phyloP scores from a whole-genome alignment of 148 eudicot species.

The Bassia scoparia region DNA sequence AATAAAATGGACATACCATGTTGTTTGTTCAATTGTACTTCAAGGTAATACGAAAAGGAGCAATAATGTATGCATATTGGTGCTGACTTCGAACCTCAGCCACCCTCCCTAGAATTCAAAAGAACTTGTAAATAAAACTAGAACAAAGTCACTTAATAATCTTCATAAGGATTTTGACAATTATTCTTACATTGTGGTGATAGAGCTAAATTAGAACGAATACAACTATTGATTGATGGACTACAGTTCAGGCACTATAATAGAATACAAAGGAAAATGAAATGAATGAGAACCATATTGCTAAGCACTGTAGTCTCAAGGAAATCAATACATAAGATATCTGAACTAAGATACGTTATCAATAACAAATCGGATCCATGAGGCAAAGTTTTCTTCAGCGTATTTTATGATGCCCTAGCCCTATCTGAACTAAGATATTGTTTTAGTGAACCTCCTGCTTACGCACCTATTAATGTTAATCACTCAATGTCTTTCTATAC shows the following conservation, averaged over 20 bases:
- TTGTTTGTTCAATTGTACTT: conserved; percentile 7
- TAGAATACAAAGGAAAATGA: background rate
- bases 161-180: background rate
- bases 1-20: conserved; percentile 10
- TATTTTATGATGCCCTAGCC: too few relatives aligned
- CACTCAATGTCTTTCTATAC: too few relatives aligned
- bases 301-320: too few relatives aligned
- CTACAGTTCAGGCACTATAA: background rate
- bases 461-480: too few relatives aligned
- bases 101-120: conserved; percentile 17
- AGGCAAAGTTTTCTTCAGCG: too few relatives aligned
- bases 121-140: background rate
- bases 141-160: background rate
- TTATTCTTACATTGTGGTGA: background rate
- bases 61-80: background rate
- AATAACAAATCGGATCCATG: too few relatives aligned
- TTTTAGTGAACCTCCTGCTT: too few relatives aligned
- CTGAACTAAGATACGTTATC: background rate
- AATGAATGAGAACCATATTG: background rate
- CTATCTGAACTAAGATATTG: too few relatives aligned
- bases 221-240: background rate
- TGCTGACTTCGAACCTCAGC: background rate
- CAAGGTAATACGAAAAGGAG: background rate
- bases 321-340: background rate
- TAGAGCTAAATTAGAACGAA: background rate